Conservation (phyloP, 2,329 filamentous ascomycete species). For the Ilyonectria destructans region DNA sequence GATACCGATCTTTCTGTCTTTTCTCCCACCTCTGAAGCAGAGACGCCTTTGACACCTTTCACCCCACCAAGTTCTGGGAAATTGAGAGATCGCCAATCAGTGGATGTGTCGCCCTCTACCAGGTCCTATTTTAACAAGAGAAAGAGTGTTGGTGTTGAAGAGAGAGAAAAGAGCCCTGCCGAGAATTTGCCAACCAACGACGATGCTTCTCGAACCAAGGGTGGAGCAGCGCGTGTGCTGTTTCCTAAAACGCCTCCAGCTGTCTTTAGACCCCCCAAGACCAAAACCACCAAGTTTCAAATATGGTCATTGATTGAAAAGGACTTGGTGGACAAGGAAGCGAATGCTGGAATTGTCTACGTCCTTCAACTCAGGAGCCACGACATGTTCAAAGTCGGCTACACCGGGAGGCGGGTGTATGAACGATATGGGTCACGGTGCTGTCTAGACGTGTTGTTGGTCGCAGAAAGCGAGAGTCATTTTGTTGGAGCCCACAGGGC, state of each 20-base stretch:
- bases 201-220: no score
- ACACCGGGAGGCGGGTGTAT: background rate
- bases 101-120: no score
- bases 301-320: constrained; percentile 9
- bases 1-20: no score
- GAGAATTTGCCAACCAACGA: background rate
- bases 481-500: background rate
- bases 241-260: background rate
- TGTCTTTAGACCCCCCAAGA: background rate
- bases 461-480: background rate
- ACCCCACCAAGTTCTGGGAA: background rate
- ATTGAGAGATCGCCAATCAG: no score
- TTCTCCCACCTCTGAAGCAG: no score
- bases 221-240: background rate
- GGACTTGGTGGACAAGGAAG: background rate
- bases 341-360: background rate
- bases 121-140: background rate
- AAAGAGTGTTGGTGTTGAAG: background rate
- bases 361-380: background rate
- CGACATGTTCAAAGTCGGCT: background rate
- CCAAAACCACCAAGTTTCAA: background rate
- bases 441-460: background rate
- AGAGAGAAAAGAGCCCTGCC: background rate
- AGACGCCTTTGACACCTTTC: no score
- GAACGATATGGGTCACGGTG: background rate